Evolutionary conservation across 2,329 filamentous ascomycete genomes (phyloP), one percentile per base, ranked within the genome.

Genomic region (Ascochyta rabiei): DNA sequence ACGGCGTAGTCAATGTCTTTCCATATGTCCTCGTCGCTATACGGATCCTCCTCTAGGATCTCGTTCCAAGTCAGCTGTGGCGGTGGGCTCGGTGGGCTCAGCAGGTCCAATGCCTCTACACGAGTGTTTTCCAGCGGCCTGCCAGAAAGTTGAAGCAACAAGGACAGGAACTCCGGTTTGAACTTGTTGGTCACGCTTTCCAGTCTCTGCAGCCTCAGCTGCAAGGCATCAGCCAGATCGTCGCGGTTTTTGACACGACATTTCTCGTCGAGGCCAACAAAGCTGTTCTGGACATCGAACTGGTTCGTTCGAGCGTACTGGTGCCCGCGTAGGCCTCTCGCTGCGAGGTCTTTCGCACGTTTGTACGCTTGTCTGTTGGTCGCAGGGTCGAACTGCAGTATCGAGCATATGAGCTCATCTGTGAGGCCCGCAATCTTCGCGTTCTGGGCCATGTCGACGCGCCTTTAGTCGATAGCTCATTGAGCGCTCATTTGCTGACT

Each of bases 131-230:
- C 83, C 0, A 87, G 84, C 2, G 95, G 93, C 48, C 87, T 84
- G 63, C 96, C 88, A 1, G 93, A 93, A 0, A 98, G 83, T 57
- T 91, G 85, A 7, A 98, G 79, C 10, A 98, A 77, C 0, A 98
- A 76, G 44, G 89, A 87, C 13, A 98, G 78, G 13, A 90, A 81
- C 64, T 98, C 95, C 0, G 93, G 92, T 6, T 86, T 85, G 83
- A 86, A 93, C 74, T 86, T 86, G 38, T 81, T 81, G 31, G 76
- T 79, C 13, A 75, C 71, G 28, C 76, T 68, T 10, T 82, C 77
- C 18, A 96, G 75, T 56, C 86, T 83, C 34, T 82, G 76, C 13
- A 91, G 73, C 31, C 89, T 82, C 38, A 72, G 68, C 34, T 80
- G 77, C 31, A 92, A 77, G 6, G 86, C 87, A 70, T 93, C 87